These are phyloP conservation scores for Raffaelea arxii DNA, from an alignment of 2,329 filamentous ascomycete species.

Conservation along the genomic window DNA sequence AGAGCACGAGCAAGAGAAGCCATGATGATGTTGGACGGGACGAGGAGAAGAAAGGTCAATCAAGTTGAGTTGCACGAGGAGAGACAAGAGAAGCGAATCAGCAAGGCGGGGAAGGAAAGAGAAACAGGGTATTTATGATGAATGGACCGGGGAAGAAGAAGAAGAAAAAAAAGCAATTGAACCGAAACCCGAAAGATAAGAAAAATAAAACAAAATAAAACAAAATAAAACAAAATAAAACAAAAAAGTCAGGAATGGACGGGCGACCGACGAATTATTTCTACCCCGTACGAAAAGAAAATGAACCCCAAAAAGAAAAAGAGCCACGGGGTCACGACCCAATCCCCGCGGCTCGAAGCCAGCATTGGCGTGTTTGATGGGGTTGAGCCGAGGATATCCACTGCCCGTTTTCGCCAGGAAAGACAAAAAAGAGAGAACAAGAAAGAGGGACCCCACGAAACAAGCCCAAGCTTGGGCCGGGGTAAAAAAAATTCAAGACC, in stretches of 20 bases:
- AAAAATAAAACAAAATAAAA: neutral
- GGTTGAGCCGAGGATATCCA: slow-evolving; percentile 21
- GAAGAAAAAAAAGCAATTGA: neutral
- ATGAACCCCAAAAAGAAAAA: neutral
- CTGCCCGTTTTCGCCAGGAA: neutral
- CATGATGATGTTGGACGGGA: slow-evolving; percentile 18
- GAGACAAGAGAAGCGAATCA: neutral
- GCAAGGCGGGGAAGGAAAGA: neutral
- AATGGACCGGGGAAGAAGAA: neutral
- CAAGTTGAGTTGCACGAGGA: neutral
- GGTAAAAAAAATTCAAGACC: neutral
- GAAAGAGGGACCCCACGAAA: too few species aligned
- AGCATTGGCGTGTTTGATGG: neutral
- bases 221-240: neutral
- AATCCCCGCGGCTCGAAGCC: slow-evolving; percentile 8
- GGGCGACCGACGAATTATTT: neutral
- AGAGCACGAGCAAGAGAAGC: slow-evolving; percentile 41
- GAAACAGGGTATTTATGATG: neutral
- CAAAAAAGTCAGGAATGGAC: neutral
- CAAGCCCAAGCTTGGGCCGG: neutral
- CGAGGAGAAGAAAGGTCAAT: neutral
- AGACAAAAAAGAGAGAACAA: neutral
- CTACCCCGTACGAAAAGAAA: too few species aligned
- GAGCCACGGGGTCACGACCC: neutral
- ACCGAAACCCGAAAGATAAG: neutral